Conservation (phyloP, 179 eudicot genomes). For the Patellifolia procumbens region DNA sequence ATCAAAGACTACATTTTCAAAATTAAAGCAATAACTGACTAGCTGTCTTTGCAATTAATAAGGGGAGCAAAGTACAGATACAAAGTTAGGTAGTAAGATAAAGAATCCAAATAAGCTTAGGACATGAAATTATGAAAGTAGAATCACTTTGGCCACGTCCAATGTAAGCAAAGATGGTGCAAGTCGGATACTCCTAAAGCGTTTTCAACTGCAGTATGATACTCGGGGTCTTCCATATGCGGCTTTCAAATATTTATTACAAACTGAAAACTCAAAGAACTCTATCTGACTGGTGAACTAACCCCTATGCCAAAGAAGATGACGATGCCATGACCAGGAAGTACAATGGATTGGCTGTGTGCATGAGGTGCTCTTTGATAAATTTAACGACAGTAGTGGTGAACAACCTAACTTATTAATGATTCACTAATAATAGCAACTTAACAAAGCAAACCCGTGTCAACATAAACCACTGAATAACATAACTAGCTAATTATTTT, state of each 20-base stretch:
- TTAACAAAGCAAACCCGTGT: no score
- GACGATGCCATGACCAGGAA: constrained; percentile 1
- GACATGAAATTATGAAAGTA: not conserved
- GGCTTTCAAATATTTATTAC: not conserved
- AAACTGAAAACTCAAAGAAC: not conserved
- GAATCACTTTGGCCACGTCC: not conserved
- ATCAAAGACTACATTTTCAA: not conserved
- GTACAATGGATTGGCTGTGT: not conserved
- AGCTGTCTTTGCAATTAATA: not conserved
- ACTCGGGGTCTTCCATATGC: not conserved
- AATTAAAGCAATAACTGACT: constrained; percentile 2
- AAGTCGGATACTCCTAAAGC: not conserved
- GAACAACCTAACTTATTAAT: no score
- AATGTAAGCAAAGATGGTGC: not conserved
- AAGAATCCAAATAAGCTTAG: not conserved
- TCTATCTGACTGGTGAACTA: not conserved
- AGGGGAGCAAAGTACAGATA: not conserved
- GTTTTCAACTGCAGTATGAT: not conserved
- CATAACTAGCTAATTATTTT: no score
- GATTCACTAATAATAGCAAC: no score
- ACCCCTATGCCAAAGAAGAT: constrained; percentile 2
- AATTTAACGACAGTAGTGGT: no score
- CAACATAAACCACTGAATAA: no score
- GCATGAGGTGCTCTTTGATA: not conserved
- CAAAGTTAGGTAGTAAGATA: not conserved